phyloP scores from a whole-genome alignment of 306 rosid genomes.

The Cicer cuneatum region DNA sequence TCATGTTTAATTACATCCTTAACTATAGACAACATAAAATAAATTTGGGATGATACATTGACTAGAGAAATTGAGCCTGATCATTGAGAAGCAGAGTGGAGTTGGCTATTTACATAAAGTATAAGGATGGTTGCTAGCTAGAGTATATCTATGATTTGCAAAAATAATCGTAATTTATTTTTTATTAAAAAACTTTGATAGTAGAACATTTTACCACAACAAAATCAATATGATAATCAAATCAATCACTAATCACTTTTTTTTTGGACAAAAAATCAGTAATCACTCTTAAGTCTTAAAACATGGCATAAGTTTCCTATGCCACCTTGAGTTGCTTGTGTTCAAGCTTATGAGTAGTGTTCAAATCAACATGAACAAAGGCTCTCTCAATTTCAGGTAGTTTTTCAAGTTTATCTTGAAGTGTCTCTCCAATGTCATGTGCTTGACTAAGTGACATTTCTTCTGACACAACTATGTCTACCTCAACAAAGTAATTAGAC shows the following conservation, averaged over 20 bases:
- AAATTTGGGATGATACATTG: no score
- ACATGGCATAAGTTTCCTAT: background rate
- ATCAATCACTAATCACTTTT: conserved; percentile 1
- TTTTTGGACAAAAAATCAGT: no score
- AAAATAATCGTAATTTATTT: no score
- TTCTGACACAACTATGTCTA: conserved; percentile 73
- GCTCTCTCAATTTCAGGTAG: conserved; percentile 87
- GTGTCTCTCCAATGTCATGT: conserved; percentile 86
- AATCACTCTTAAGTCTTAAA: background rate
- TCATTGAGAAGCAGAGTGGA: no score
- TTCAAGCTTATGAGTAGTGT: conserved; percentile 74
- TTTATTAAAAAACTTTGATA: no score
- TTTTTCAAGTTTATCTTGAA: conserved; percentile 85
- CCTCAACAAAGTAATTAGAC: conserved; percentile 81
- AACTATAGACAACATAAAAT: no score
- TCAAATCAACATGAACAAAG: conserved; percentile 90
- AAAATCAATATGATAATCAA: conserved; percentile 17
- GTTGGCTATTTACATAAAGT: no score
- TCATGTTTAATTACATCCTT: no score
- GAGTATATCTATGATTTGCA: no score
- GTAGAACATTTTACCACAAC: background rate
- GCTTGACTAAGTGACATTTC: conserved; percentile 71
- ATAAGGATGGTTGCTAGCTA: no score
- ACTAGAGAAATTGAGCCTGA: no score
- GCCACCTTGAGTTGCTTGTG: conserved; percentile 59